Base-by-base conservation (phyloP, 2,329 filamentous ascomycete genomes). In the Talaromyces rugulosus region DNA sequence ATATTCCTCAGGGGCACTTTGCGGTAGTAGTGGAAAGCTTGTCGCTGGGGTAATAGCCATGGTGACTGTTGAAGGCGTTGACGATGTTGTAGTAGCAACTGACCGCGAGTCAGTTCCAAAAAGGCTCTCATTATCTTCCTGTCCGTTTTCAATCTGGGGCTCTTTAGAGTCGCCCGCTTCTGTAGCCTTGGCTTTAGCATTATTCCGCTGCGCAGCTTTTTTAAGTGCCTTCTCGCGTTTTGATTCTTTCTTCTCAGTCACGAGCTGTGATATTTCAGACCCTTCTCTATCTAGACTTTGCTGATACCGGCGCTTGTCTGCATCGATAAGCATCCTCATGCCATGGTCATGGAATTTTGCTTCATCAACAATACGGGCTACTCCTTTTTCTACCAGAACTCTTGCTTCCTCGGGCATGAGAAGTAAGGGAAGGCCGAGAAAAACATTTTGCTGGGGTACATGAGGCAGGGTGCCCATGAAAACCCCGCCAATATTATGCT, bases 401-500 rank as follows among this genome's bases (percentile, higher is more conserved):
- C 87, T 85, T 4, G 89, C 93, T 80, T 99, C 95, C 78, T 98
- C 95, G 1, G 91, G 89, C 80, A 95, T 91, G 52, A 99, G 82
- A 80, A 97, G 90, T 30, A 98, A 79, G 2, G 95, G 95, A 56
- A 98, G 79, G 53, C 93, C 91, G 62, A 94, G 85, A 73, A 98
- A 98, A 62, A 96, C 85, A 78, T 96, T 98, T 77, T 99, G 95
- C 69, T 96, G 94, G 5, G 93, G 92, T 62, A 92, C 89, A 77
- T 98, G 93, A 1, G 95, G 94, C 33, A 96, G 87, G 7, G 91
- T 93, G 62, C 95, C 95, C 63, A 91, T 88, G 60, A 96, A 83
- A 34, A 95, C 89, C 65, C 92, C 92, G 71, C 90, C 93, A 69
- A 96, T 92, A 74, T 91, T 88, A 79, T 96, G 85, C 69, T 87